A percentile compares a stretch with the other conserved stretches of the same genome.
phyloP scores from a whole-genome alignment of 495 filamentous ascomycete species.

The Xylaria telfairii region DNA sequence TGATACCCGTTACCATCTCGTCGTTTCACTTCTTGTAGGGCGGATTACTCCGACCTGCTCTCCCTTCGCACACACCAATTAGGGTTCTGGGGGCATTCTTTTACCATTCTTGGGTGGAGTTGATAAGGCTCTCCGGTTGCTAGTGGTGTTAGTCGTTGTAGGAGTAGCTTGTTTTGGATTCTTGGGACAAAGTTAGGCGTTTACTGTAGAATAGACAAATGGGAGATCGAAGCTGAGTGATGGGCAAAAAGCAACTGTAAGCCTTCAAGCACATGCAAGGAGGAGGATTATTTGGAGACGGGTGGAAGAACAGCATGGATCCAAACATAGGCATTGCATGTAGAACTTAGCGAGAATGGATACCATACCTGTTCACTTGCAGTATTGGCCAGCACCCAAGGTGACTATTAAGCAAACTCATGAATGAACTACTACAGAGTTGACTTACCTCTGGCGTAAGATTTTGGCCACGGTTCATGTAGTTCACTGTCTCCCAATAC shows the following conservation, averaged over 20 bases:
- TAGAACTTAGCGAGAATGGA: conserved; percentile 30
- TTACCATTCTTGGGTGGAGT: neutral
- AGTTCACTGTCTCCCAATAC: neutral
- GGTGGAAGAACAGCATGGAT: conserved; percentile 6
- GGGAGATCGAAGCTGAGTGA: conserved; percentile 8
- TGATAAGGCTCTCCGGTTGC: neutral
- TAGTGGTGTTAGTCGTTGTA: conserved; percentile 3
- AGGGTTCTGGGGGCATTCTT: neutral
- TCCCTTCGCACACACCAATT: conserved; percentile 1
- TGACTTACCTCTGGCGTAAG: neutral
- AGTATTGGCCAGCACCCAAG: neutral
- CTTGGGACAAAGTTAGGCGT: conserved; percentile 9
- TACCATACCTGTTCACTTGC: conserved; percentile 17
- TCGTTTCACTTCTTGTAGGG: conserved; percentile 10
- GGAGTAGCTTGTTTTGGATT: conserved; percentile 14
- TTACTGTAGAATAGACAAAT: conserved; percentile 12
- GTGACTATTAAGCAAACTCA: neutral
- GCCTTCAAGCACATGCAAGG: neutral
- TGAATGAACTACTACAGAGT: neutral
- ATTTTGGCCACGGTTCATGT: neutral
- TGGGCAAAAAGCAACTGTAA: neutral
- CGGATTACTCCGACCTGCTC: neutral
- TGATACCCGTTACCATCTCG: conserved; percentile 25
- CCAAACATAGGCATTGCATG: conserved; percentile 20
- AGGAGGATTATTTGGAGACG: neutral